Evolutionary conservation across 768 basidiomycete species (phyloP).

Genomic region (Mycena polygramma): DNA sequence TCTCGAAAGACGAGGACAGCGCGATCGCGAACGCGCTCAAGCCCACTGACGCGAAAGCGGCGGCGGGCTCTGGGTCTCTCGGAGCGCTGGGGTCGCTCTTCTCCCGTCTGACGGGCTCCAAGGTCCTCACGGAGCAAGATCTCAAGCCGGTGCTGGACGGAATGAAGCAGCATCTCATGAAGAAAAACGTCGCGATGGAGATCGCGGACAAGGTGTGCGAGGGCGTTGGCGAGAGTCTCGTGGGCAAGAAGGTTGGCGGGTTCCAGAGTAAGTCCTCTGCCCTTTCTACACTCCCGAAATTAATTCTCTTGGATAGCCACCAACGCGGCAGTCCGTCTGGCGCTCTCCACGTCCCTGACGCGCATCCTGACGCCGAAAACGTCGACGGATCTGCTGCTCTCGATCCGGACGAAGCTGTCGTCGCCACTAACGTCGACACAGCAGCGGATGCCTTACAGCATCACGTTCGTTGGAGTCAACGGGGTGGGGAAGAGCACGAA

Average conservation of each 20-base stretch:
- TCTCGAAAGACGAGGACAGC: constrained; percentile 62
- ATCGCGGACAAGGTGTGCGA: constrained; percentile 96
- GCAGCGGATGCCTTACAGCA: constrained; percentile 88
- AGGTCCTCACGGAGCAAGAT: constrained; percentile 85
- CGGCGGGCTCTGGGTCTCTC: constrained; percentile 59
- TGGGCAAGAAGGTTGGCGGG: constrained; percentile 92
- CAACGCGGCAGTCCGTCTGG: constrained; percentile 84
- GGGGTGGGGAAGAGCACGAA: constrained; percentile 99
- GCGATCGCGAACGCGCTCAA: constrained; percentile 73
- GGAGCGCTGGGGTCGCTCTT: constrained; percentile 85
- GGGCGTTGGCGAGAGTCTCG: constrained; percentile 88
- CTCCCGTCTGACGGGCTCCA: constrained; percentile 87
- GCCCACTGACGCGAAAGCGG: constrained; percentile 51
- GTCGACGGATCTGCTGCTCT: constrained; percentile 94
- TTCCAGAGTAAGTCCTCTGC: constrained; percentile 78
- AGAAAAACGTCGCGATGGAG: constrained; percentile 97
- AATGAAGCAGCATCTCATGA: constrained; percentile 99
- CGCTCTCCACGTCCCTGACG: constrained; percentile 89
- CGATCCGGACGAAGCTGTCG: constrained; percentile 90
- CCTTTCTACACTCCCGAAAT: constrained; percentile 19
- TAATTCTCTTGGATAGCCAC: constrained; percentile 67
- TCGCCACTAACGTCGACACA: constrained; percentile 80
- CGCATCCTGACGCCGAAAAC: constrained; percentile 96
- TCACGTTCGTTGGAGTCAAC: constrained; percentile 98
- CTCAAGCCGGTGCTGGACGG: constrained; percentile 89